Conservation (phyloP, 1,284 basidiomycete genomes). For the Trichosporon coremiiforme region DNA sequence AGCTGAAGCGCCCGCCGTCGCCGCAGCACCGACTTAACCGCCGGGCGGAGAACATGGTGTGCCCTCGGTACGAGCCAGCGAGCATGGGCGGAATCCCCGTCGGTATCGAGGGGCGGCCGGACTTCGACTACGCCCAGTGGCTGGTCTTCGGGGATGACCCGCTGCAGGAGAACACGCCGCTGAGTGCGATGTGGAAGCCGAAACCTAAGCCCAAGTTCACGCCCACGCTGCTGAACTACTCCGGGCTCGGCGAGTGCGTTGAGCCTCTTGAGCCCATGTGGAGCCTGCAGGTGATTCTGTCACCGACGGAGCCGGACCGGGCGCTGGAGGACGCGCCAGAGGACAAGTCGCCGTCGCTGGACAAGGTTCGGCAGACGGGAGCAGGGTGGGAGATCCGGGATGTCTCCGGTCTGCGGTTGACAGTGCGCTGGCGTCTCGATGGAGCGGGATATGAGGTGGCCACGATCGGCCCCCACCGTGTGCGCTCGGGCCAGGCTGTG, state of each 20-base stretch:
- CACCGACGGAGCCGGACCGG: constrained; percentile 54
- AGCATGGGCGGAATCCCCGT: constrained; percentile 61
- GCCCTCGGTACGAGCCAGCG: constrained; percentile 67
- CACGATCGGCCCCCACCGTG: constrained; percentile 76
- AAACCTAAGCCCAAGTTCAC: not conserved
- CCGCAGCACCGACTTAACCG: constrained; percentile 48
- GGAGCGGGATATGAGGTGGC: constrained; percentile 82
- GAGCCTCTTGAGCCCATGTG: constrained; percentile 69
- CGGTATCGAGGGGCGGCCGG: constrained; percentile 69
- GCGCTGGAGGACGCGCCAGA: constrained; percentile 57
- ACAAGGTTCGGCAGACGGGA: constrained; percentile 63
- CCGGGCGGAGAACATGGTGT: constrained; percentile 67
- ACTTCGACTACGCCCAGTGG: constrained; percentile 74
- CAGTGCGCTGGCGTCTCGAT: constrained; percentile 74
- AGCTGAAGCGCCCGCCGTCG: constrained; percentile 55
- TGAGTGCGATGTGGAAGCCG: not conserved
- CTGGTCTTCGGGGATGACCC: constrained; percentile 60
- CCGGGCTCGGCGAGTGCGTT: constrained; percentile 69
- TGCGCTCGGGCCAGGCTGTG: constrained; percentile 75
- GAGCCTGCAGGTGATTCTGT: constrained; percentile 71
- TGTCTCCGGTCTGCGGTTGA: constrained; percentile 68
- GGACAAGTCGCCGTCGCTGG: constrained; percentile 67
- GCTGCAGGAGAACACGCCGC: not conserved
- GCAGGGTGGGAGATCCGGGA: constrained; percentile 73
- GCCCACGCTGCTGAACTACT: not conserved